Evolutionary conservation across 176 grass and related monocot species (phyloP).

Genomic region (Oryza glaberrima): DNA sequence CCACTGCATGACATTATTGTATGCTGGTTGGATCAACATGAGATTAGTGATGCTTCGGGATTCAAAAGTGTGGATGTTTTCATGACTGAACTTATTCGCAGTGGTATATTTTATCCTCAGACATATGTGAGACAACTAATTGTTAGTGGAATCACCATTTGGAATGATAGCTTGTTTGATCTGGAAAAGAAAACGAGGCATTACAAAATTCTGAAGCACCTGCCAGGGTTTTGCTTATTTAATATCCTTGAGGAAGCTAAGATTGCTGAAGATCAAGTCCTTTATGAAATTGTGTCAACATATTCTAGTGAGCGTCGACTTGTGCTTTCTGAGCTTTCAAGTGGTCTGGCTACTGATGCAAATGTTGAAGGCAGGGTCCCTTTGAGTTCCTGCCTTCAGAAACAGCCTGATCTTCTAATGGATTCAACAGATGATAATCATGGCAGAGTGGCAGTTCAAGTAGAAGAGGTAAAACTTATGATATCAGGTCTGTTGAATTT

Average conservation of each 20-base stretch:
- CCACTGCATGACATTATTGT: conserved; percentile 95
- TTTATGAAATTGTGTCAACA: conserved; percentile 62
- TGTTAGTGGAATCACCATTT: conserved; percentile 83
- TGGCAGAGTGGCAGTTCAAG: conserved; percentile 58
- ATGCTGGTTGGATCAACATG: conserved; percentile 98
- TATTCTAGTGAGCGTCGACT: conserved; percentile 95
- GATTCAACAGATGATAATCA: conserved; percentile 49
- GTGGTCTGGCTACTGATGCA: conserved; percentile 51
- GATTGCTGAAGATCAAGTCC: conserved; percentile 54
- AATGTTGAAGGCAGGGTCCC: conserved; percentile 34
- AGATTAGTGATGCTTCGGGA: conserved; percentile 68
- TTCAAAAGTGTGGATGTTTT: conserved; percentile 74
- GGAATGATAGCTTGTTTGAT: conserved; percentile 64
- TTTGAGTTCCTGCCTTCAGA: conserved; percentile 52
- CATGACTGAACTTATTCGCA: conserved; percentile 77
- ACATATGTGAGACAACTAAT: conserved; percentile 96
- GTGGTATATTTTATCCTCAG: conserved; percentile 88
- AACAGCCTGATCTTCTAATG: conserved; percentile 48
- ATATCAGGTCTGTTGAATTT: conserved; percentile 27
- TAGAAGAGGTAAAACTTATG: conserved; percentile 69
- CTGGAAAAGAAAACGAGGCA: conserved; percentile 82
- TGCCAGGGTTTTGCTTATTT: conserved; percentile 74
- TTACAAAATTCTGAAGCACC: conserved; percentile 84
- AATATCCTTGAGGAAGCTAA: conserved; percentile 82
- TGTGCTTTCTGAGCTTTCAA: conserved; percentile 70